phyloP scores from a whole-genome alignment of 495 filamentous ascomycete species.

The Pyronema domesticum region DNA sequence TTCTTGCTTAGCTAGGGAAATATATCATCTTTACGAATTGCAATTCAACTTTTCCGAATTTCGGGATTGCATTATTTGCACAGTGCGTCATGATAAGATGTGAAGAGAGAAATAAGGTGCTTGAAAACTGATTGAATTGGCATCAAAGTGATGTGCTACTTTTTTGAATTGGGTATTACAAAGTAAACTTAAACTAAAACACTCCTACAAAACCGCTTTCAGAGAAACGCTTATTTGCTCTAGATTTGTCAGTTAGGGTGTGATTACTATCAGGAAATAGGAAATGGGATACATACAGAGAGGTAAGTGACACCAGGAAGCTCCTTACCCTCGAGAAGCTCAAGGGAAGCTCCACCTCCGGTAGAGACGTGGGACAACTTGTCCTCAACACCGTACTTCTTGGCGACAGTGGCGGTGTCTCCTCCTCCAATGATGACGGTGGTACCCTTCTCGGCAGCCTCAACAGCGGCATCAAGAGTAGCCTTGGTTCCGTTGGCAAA shows the following conservation, averaged over 20 bases:
- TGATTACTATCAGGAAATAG: not conserved
- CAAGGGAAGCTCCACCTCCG: conserved; percentile 84
- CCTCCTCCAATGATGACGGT: conserved; percentile 97
- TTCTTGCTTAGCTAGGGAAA: not conserved
- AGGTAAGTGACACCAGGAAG: conserved; percentile 86
- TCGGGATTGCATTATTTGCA: too few species aligned
- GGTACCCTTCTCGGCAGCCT: conserved; percentile 58
- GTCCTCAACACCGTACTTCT: conserved; percentile 88
- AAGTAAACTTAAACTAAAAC: too few species aligned
- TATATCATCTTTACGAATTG: not conserved
- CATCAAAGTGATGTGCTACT: too few species aligned
- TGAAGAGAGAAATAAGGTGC: too few species aligned
- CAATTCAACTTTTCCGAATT: not conserved
- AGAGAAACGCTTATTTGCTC: conserved; percentile 16
- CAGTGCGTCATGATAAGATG: too few species aligned
- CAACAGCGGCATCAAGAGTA: conserved; percentile 70
- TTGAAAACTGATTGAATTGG: too few species aligned
- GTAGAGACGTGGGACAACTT: conserved; percentile 97
- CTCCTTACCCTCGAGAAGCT: conserved; percentile 93
- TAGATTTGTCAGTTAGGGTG: conserved; percentile 6
- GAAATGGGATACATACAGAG: conserved; percentile 49
- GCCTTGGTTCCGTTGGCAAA: conserved; percentile 84
- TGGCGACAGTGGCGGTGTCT: conserved; percentile 93
- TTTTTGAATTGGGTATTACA: too few species aligned
- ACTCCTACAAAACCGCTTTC: too few species aligned